Base-by-base conservation (phyloP, 306 rosid species). In the Inga laurina region DNA sequence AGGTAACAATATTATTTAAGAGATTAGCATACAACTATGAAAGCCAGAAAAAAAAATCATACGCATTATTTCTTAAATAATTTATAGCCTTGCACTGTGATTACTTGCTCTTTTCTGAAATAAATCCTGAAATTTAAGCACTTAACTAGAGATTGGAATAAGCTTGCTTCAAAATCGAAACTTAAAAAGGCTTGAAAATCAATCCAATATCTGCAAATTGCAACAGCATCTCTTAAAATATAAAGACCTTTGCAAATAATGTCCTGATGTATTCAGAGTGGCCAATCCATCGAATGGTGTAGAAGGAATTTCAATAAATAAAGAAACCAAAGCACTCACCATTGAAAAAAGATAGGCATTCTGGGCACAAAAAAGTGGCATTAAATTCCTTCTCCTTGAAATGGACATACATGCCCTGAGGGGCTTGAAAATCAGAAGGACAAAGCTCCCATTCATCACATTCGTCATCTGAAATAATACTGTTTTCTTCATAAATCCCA, bases 371-470 rank as follows among this genome's bases (percentile, higher is more conserved):
- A 82, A 96, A 91, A 16, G 86, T 88, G 76, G 95, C 95, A 86
- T 91, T 94, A 75, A 94, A 87, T 88, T 92, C 94, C 54, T 90
- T 89, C 56, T 89, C 87, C 48, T 84, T 92, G 88, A 86, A 68
- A 57, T 81, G 91, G 71, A 54, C 14, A 32, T 91, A 94, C 84
- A 66, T 89, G 32, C 97, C 97, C 68, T 74, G 69, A 15, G 90
- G 78, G 35, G 70, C 16, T 0, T 80, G 21, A 77, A 96, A 94
- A 72, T 91, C 97, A 61, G 97, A 88, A 76, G 99, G 94, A 82
- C 99, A 96, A 79, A 96, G 79, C 85, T 96, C 99, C 98, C 97
- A 94, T 82, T 96, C 99, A 1, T 94, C 97, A 82, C 84, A 96
- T 70, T 57, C 78, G 46, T 96, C 95, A 75, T 94, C 97, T 18